Base-by-base conservation (phyloP, 805 yeast species). In the Henningerozyma blattae region DNA sequence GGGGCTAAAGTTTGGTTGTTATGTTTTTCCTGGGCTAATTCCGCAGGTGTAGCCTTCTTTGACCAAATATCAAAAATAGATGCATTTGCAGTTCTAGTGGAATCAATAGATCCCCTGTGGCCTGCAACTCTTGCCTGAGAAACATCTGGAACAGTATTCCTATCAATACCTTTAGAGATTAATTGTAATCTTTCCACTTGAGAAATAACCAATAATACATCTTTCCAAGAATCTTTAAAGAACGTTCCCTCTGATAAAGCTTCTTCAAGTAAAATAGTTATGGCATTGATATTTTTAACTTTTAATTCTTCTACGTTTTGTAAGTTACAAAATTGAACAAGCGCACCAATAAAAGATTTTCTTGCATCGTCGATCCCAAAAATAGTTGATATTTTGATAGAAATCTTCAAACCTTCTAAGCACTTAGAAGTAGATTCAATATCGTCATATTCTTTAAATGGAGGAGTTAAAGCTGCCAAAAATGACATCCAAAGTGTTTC, bases 401-500 rank as follows among this genome's bases (percentile, higher is more conserved):
- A 77, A 24, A 85, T 61, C 46, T 77, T 77, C 44, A 91, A 72
- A 16, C 98, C 98, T 43, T 84, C 95, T 34, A 91, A 59, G 45
- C 95, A 78, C 7, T 69, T 58, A 32, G 65, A 70, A 4, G 82
- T 70, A 9, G 80, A 69, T 35, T 77, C 85, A 15, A 67, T 69
- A 44, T 83, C 91, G 44, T 82, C 86, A 41, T 79, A 77, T 35
- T 85, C 95, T 51, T 80, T 85, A 63, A 87, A 86, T 5, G 95
- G 94, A 3, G 93, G 89, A 0, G 96, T 86, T 32, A 91, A 65
- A 1, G 94, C 96, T 5, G 97, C 97, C 44, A 91, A 66, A 31
- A 91, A 72, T 0, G 96, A 85, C 95, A 93, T 87, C 99, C 99
- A 91, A 29, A 82, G 62, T 14, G 84, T 84, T 47, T 89, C 95